Base-by-base conservation (phyloP, 805 yeast species). In the Sugiyamaella americana region DNA sequence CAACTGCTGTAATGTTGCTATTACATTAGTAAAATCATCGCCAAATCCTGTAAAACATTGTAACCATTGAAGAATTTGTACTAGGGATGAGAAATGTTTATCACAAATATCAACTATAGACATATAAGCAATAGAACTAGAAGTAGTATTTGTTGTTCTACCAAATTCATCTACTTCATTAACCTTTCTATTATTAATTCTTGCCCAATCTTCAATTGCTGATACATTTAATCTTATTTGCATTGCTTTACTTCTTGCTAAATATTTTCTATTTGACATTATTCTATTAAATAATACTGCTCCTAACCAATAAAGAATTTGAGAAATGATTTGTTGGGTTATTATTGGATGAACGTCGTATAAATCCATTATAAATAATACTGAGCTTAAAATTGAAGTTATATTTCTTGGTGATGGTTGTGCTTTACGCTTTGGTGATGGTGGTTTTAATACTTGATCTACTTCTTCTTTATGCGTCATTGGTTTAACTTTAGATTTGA, bases 151-250 rank as follows among this genome's bases (percentile, higher is more conserved):
- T 8, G 32, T 26, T 8, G 32, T 8, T 8, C 13, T 26, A 8
- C 52, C 50, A 43, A 56, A 56, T 43, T 55, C 59, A 37, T 58
- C 61, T 26, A 54, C 53, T 20, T 63, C 55, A 46, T 62, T 64
- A 11, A 79, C 77, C 23, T 71, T 70, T 53, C 75, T 69, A 57
- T 80, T 78, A 55, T 81, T 83, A 4, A 78, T 72, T 50, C 95
- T 76, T 24, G 91, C 75, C 99, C 99, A 93, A 59, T 93, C 96
- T 64, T 93, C 97, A 38, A 93, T 66, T 3, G 84, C 76, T 0
- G 96, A 87, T 6, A 93, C 58, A 57, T 93, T 93, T 46, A 93
- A 74, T 46, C 97, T 71, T 40, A 93, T 82, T 61, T 93, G 98
- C 65, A 93, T 79, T 0, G 97, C 98, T 51, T 82, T 78, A 0